phyloP scores from a whole-genome alignment of 2,329 filamentous ascomycete species.

The Penicillium sp. region DNA sequence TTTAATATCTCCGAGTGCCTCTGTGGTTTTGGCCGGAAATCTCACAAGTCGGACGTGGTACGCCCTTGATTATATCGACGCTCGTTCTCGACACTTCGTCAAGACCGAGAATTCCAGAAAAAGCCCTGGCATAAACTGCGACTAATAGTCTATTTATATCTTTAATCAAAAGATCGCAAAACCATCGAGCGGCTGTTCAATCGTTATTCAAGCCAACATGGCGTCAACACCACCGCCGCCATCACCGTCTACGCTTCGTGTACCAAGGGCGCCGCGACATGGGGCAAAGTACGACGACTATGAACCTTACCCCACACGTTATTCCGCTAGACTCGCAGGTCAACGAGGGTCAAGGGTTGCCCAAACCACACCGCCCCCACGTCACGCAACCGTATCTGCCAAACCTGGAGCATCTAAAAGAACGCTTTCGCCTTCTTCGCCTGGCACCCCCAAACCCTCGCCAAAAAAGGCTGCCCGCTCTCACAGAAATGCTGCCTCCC shows the following conservation, averaged over 20 bases:
- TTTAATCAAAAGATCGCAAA: background rate
- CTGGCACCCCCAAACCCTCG: constrained; percentile 16
- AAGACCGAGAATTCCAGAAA: constrained; percentile 1
- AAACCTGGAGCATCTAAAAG: constrained; percentile 18
- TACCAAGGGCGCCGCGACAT: constrained; percentile 45
- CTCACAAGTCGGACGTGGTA: background rate
- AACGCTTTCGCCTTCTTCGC: constrained; percentile 4
- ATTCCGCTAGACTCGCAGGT: constrained; percentile 39
- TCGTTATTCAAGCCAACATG: constrained; percentile 27
- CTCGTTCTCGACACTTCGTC: background rate
- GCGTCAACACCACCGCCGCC: constrained; percentile 45
- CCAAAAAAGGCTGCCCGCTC: constrained; percentile 20
- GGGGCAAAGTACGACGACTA: constrained; percentile 44
- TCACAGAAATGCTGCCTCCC: constrained; percentile 4
- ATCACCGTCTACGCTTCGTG: constrained; percentile 32
- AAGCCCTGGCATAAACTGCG: background rate
- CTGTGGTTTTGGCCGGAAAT: background rate
- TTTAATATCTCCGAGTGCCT: background rate
- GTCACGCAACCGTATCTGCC: constrained; percentile 19
- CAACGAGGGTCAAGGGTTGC: constrained; percentile 28
- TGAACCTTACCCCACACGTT: constrained; percentile 39
- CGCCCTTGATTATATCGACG: constrained; percentile 13
- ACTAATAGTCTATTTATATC: background rate
- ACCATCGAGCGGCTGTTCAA: background rate
- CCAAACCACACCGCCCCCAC: constrained; percentile 31